Conservation (phyloP, 73 alveolate species). For the Effrenium voratum region DNA sequence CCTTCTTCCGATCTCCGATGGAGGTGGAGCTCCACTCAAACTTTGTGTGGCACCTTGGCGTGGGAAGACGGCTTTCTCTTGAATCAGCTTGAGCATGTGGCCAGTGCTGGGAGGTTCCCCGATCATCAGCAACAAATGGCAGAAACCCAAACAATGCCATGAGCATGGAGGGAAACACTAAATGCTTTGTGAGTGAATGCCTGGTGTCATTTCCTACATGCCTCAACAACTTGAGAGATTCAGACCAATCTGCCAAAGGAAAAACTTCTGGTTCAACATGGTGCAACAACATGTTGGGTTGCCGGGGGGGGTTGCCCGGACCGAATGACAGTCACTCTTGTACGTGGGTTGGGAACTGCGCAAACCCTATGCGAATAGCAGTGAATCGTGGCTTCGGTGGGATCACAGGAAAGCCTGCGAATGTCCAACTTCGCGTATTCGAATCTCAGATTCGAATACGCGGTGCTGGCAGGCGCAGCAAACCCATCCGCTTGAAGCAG, state of each 20-base stretch:
- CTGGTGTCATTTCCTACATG: neutral
- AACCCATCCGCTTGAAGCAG: too few relatives aligned
- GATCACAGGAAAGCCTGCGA: too few relatives aligned
- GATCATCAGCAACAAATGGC: neutral
- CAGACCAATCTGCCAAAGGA: neutral
- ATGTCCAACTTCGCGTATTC: too few relatives aligned
- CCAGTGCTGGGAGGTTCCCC: neutral
- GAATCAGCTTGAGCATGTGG: neutral
- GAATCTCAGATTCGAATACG: too few relatives aligned
- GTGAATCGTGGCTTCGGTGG: too few relatives aligned
- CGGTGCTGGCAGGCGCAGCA: too few relatives aligned
- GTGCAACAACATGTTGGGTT: too few relatives aligned
- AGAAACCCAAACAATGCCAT: neutral
- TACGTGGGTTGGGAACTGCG: neutral
- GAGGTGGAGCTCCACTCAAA: conserved; percentile 33
- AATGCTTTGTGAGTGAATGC: neutral
- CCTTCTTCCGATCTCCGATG: conserved; percentile 55
- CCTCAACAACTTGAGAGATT: neutral
- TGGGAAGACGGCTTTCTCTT: neutral
- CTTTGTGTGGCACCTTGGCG: conserved; percentile 37
- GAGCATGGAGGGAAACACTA: neutral
- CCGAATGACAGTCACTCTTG: neutral
- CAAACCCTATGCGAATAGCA: neutral
- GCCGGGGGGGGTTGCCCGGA: neutral
- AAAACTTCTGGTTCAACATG: neutral